phyloP scores from a whole-genome alignment of 345 rosid species.

The Bruguiera parviflora region DNA sequence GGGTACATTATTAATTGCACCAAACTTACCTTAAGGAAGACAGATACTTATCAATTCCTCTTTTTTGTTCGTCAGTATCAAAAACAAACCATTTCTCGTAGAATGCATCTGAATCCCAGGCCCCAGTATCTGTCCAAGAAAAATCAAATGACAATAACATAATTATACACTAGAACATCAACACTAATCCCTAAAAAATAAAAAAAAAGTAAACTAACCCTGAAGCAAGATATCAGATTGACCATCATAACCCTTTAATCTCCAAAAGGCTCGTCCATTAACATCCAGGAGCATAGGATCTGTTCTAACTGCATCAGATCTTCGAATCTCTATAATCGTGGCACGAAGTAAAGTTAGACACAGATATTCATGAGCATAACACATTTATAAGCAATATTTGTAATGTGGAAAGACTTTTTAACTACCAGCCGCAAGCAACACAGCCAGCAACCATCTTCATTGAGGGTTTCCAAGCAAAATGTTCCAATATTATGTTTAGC shows the following conservation, averaged over 20 bases:
- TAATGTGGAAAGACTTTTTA: background rate
- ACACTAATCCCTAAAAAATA: conserved; percentile 1
- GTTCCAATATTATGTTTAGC: no score
- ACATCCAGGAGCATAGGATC: conserved; percentile 47
- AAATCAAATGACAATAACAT: background rate
- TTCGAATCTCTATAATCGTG: conserved; percentile 35
- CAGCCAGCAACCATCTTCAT: background rate
- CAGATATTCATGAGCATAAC: background rate
- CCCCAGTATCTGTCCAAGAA: conserved; percentile 44
- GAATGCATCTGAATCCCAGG: conserved; percentile 25
- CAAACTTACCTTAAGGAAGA: conserved; percentile 39
- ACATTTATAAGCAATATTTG: background rate
- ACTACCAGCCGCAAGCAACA: background rate
- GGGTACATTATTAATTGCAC: background rate
- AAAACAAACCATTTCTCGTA: conserved; percentile 65
- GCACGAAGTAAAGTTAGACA: background rate
- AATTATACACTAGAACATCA: background rate
- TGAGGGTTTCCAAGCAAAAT: background rate
- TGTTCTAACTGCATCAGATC: conserved; percentile 66
- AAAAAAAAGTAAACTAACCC: conserved; percentile 40
- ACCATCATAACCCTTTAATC: conserved; percentile 37
- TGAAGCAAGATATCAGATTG: conserved; percentile 56
- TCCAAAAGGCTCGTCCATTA: conserved; percentile 64
- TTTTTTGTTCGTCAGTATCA: conserved; percentile 53
- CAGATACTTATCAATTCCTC: conserved; percentile 56